Evolutionary conservation across 2,329 filamentous ascomycete species (phyloP).

Genomic region (Lizonia empirigonia): DNA sequence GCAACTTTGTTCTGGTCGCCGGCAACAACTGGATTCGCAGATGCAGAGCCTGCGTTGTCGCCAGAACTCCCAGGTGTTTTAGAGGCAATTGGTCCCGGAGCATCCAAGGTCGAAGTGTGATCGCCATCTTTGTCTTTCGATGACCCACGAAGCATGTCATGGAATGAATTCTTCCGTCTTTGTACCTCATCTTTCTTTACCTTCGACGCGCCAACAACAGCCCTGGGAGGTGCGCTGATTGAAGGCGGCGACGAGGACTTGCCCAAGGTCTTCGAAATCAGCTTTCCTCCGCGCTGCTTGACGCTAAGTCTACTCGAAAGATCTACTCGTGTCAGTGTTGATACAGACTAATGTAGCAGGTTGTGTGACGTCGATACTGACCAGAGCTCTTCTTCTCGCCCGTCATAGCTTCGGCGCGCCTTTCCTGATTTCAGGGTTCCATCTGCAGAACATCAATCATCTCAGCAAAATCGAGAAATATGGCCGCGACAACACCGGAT

Average conservation of each 20-base stretch:
- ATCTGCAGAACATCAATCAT: slow-evolving; percentile 21
- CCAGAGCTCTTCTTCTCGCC: slow-evolving; percentile 40
- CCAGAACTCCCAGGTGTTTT: not conserved
- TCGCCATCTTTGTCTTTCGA: slow-evolving; percentile 14
- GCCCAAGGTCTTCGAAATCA: slow-evolving; percentile 26
- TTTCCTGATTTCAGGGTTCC: slow-evolving; percentile 22
- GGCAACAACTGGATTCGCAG: not conserved
- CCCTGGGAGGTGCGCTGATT: slow-evolving; percentile 41
- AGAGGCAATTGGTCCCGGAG: not conserved
- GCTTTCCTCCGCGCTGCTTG: slow-evolving; percentile 35
- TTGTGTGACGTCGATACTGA: slow-evolving; percentile 20
- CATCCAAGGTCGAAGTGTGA: not conserved
- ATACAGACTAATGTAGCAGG: not conserved
- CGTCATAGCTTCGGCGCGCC: slow-evolving; percentile 30
- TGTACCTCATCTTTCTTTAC: slow-evolving; percentile 40
- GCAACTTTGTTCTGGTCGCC: not conserved
- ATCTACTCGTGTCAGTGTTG: slow-evolving; percentile 24
- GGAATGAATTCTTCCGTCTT: slow-evolving; percentile 37
- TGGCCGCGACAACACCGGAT: not conserved
- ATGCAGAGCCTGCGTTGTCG: slow-evolving; percentile 3
- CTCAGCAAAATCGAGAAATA: not conserved
- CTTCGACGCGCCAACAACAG: slow-evolving; percentile 34
- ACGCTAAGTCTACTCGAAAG: slow-evolving; percentile 32
- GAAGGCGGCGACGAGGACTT: slow-evolving; percentile 27
- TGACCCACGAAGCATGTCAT: slow-evolving; percentile 35